Base-by-base conservation (phyloP, 495 filamentous ascomycete genomes). In the Penicillium soppii region DNA sequence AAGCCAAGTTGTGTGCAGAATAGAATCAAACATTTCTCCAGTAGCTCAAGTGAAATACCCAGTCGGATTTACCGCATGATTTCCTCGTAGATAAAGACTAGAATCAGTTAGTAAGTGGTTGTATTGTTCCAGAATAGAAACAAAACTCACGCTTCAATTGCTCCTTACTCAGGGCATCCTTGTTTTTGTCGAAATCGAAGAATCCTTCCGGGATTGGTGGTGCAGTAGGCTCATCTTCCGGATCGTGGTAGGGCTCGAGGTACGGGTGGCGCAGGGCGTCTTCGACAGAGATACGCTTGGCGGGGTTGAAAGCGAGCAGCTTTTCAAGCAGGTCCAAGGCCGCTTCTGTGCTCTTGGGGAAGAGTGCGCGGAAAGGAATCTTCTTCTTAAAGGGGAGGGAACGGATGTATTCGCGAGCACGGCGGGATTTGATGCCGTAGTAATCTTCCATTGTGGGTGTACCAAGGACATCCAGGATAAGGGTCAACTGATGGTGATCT, bases 311-410 rank as follows among this genome's bases (percentile, higher is more conserved):
- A 7, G 94, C 92, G 23, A 99, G 80, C 12, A 99, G 79, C 69
- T 92, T 92, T 77, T 99, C 95, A 22, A 99, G 77, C 32, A 99
- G 79, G 62, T 99, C 94, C 23, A 97, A 82, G 1, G 95, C 95
- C 41, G 92, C 78, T 27, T 96, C 91, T 32, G 90, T 94, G 35
- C 91, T 96, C 78, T 96, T 95, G 50, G 94, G 95, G 81, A 99
- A 99, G 74, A 99, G 85, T 30, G 86, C 86, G 63, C 91, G 89
- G 85, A 97, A 95, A 0, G 95, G 92, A 41, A 97, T 92, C 82
- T 96, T 97, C 87, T 99, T 99, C 84, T 97, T 99, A 80, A 99
- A 99, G n/a, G 95, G 95, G 30, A 99, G 85, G 38, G 92, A 96
- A 33, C 95, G 91, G 68, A 99, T 99, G 73, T 99, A 99, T 72